These are phyloP conservation scores for Colletotrichum liriopes DNA, from an alignment of 2,329 filamentous ascomycete species.

Conservation along the genomic window DNA sequence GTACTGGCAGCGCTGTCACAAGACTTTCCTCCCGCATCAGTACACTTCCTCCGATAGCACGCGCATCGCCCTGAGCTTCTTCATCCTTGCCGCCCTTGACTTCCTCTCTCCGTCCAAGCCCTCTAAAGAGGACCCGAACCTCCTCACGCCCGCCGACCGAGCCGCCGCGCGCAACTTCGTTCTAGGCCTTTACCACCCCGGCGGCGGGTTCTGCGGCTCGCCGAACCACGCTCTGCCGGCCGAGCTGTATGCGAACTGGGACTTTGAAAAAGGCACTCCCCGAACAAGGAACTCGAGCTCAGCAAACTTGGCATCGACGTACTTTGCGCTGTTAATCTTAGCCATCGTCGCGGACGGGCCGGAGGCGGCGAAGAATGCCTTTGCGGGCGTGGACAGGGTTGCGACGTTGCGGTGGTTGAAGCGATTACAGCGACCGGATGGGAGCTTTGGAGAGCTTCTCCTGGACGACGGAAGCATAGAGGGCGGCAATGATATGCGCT, in stretches of 20 bases:
- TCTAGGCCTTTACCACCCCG: slow-evolving; percentile 86
- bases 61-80: slow-evolving; percentile 90
- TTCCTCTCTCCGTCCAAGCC: slow-evolving; percentile 75
- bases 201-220: slow-evolving; percentile 91
- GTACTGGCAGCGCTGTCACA: slow-evolving; percentile 94
- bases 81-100: slow-evolving; percentile 89
- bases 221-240: slow-evolving; percentile 74
- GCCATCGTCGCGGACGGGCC: slow-evolving; percentile 64
- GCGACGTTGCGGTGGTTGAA: slow-evolving; percentile 82
- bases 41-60: slow-evolving; percentile 94
- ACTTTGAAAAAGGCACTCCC: slow-evolving; percentile 37
- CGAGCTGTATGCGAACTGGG: slow-evolving; percentile 47
- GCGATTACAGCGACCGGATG: slow-evolving; percentile 83
- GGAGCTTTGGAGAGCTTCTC: slow-evolving; percentile 91
- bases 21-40: slow-evolving; percentile 82
- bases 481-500: slow-evolving; percentile 88
- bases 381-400: slow-evolving; percentile 76
- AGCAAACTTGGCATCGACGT: slow-evolving; percentile 88
- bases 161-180: slow-evolving; percentile 79
- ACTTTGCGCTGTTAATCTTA: slow-evolving; percentile 86
- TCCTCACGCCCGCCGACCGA: slow-evolving; percentile 64
- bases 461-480: slow-evolving; percentile 72
- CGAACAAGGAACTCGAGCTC: slow-evolving; percentile 54
- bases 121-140: slow-evolving; percentile 55
- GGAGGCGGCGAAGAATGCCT: slow-evolving; percentile 57